phyloP scores from a whole-genome alignment of 1,284 basidiomycete species.

The Malassezia slooffiae region DNA sequence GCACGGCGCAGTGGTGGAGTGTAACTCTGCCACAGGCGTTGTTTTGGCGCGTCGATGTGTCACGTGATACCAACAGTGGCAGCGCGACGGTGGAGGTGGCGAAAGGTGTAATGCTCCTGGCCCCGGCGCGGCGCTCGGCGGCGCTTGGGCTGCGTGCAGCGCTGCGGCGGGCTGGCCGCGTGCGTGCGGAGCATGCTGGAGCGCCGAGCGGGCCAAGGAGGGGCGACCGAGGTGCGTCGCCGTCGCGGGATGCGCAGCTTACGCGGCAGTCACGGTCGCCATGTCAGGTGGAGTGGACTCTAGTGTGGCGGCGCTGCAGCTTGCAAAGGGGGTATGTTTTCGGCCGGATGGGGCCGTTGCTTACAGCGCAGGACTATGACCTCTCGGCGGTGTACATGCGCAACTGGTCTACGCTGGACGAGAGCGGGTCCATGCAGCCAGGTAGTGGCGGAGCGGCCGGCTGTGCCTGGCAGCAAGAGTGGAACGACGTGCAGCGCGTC shows the following conservation, averaged over 20 bases:
- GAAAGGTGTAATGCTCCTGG: no score
- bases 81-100: no score
- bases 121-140: not conserved
- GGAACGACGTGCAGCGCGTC: slow-evolving; percentile 74
- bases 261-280: slow-evolving; percentile 52
- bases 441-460: slow-evolving; percentile 50
- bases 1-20: no score
- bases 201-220: no score
- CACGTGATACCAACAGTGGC: no score
- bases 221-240: no score
- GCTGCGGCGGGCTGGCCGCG: not conserved
- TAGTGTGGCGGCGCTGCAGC: slow-evolving; percentile 47
- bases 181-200: not conserved
- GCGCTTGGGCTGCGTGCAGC: no score
- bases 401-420: slow-evolving; percentile 63
- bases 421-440: slow-evolving; percentile 52
- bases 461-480: slow-evolving; percentile 91
- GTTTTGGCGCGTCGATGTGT: slow-evolving; percentile 6
- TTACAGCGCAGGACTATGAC: slow-evolving; percentile 52
- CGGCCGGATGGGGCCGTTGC: not conserved
- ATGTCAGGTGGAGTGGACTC: slow-evolving; percentile 97
- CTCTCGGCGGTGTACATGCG: slow-evolving; percentile 79
- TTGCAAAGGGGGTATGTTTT: slow-evolving; percentile 17
- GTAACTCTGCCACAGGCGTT: no score
- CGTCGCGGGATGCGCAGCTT: no score